Base-by-base conservation (phyloP, 208 protist species). In the Acanthamoeba polyphaga region DNA sequence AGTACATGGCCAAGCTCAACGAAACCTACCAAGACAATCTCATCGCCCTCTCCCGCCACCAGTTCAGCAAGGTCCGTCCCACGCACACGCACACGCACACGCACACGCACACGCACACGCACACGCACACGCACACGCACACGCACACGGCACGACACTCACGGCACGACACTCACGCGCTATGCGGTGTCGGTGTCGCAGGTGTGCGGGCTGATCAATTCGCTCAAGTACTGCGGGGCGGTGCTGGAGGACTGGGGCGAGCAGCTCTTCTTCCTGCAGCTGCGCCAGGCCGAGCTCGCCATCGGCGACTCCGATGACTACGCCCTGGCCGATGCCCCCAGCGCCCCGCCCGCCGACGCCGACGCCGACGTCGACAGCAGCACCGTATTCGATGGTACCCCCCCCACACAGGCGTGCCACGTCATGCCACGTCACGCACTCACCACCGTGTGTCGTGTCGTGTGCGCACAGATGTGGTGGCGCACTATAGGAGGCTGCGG, bases 1-100 rank as follows among this genome's bases (percentile, higher is more conserved):
- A 46, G 70, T 78, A 78, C 70, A 78, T 78, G 70, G 70, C 70
- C 70, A 78, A 78, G 70, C 32, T 78, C 60, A 78, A 78, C 29
- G 70, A 78, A 19, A 43, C 70, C 34, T 78, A 78, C 38, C 22
- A 78, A 29, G 38, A 49, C 10, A 0, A 78, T 15, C 15, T 78
- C 22, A 29, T 19, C n/a, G 70, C 24, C 22, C n/a, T 78, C 4
- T 46, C 38, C 10, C 70, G 70, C 34, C 70, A 78, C 70, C 70
- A 78, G 38, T 78, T 78, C 32, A n/a, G 9, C 29, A 34, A 72
- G 24, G 66, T 72, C 3, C 3, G 9, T 15, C 19, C 29, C 29
- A 32, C 64, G 19, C 64, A 34, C 7, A 4, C 19, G 17, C 29
- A 34, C 64, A 72, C 64, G 27, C 29, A 8, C 19, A 34, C 19